Evolutionary conservation across 345 rosid species (phyloP), one percentile per base, ranked within the genome.

Genomic region (Salix dunnii): DNA sequence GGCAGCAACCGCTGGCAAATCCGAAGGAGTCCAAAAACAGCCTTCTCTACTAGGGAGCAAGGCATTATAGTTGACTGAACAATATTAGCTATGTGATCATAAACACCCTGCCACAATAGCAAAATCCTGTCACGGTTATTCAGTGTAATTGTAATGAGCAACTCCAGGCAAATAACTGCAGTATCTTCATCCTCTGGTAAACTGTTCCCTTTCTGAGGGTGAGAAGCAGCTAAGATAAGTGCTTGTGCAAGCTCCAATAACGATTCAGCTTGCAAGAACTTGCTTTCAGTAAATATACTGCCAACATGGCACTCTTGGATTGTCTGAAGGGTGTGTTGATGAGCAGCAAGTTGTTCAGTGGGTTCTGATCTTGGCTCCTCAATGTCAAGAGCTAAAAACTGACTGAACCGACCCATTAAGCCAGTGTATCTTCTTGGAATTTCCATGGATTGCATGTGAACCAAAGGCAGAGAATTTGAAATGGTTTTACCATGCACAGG

Each of bases 321-420:
- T 25, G 97, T 93, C 84, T 93, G 97, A 80, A 91, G 89, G 23
- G 98, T 93, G 43, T 97, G 91, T 76, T 96, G 99, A 85, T 96
- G 97, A 86, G 99, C 97, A 76, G 99, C 99, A 79, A 96, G 97
- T 80, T 96, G 97, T 77, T 93, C 98, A 30, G 97, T 91, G 61
- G 99, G 99, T 80, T 96, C 97, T 36, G 91, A 96, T 82, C 97
- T 90, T 78, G 98, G 99, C 89, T 93, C 98, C 90, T 96, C 99
- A 18, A 94, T 89, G 71, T 96, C 99, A 53, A 96, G 98, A 77
- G 99, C 93, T 83, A 96, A 84, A 67, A 96, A 98, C 88, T 96
- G 97, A 88, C 99, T 96, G 89, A 96, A 96, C 78, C 99, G 85
- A 74, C 99, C 99, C 98, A 96, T 96, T 84, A 96, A 86, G 67